Evolutionary conservation across 306 rosid genomes (phyloP).

Genomic region (Vigna trinervia): DNA sequence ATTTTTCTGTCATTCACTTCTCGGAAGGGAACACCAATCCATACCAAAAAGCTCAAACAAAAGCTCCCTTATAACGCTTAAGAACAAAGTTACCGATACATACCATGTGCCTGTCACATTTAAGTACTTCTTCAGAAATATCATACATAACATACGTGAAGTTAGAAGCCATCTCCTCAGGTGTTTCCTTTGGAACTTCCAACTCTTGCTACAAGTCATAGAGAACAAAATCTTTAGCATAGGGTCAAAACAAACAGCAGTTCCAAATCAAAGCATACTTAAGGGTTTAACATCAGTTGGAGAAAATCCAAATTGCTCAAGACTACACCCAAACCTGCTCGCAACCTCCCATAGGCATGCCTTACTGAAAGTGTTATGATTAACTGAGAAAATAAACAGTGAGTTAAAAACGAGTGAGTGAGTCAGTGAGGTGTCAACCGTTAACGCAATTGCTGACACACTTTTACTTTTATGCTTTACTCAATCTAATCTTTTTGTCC

Average conservation of each 20-base stretch:
- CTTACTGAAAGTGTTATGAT: slow-evolving; percentile 67
- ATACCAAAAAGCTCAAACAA: slow-evolving; percentile 14
- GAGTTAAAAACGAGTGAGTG: too few species aligned
- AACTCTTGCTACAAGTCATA: slow-evolving; percentile 69
- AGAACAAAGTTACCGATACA: slow-evolving; percentile 26
- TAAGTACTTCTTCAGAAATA: slow-evolving; percentile 89
- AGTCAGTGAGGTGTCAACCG: too few species aligned
- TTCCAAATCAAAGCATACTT: slow-evolving; percentile 45
- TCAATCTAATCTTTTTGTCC: too few species aligned
- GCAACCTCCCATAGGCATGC: slow-evolving; percentile 98
- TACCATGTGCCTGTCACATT: slow-evolving; percentile 98
- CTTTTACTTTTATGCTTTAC: too few species aligned
- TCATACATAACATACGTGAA: slow-evolving; percentile 86
- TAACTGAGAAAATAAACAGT: too few species aligned
- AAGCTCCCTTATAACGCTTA: slow-evolving; percentile 7
- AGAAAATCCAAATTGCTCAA: slow-evolving; percentile 92
- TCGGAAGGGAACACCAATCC: too few species aligned
- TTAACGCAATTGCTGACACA: too few species aligned
- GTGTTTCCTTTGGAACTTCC: slow-evolving; percentile 97
- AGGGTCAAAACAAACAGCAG: slow-evolving; percentile 36
- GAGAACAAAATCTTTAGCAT: slow-evolving; percentile 35
- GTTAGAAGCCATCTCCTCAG: slow-evolving; percentile 96
- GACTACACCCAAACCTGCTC: slow-evolving; percentile 87
- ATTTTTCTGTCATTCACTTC: too few species aligned
- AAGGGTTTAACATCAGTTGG: slow-evolving; percentile 79